Conservation (phyloP, 1,284 basidiomycete genomes). For the Dichomitus squalens region DNA sequence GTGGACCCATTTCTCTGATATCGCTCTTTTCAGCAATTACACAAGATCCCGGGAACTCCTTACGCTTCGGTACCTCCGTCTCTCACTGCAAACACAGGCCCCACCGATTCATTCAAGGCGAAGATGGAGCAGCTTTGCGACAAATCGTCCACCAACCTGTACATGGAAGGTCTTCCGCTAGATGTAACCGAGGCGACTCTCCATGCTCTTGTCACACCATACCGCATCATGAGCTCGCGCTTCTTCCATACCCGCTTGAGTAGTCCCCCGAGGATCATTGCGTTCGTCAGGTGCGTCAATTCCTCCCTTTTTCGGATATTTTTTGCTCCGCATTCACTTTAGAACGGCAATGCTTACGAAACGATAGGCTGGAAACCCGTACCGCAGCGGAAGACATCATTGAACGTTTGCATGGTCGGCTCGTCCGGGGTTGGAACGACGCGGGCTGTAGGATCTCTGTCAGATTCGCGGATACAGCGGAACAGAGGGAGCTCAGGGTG, state of each 20-base stretch:
- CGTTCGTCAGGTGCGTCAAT: conserved; percentile 63
- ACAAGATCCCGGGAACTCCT: conserved; percentile 74
- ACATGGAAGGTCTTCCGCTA: conserved; percentile 74
- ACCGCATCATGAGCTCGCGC: conserved; percentile 69
- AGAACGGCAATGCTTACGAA: not conserved
- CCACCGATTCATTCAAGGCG: conserved; percentile 61
- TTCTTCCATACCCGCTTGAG: conserved; percentile 76
- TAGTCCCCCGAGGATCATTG: conserved; percentile 73
- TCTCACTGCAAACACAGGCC: conserved; percentile 13
- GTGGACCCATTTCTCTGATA: not conserved
- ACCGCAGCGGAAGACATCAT: conserved; percentile 70
- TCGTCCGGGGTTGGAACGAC: conserved; percentile 77
- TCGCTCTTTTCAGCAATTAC: conserved; percentile 55
- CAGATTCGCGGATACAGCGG: conserved; percentile 68
- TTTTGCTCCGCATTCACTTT: not conserved
- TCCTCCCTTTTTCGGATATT: not conserved
- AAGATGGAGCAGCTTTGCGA: conserved; percentile 73
- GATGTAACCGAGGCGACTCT: conserved; percentile 59
- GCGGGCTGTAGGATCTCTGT: conserved; percentile 72
- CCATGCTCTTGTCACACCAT: conserved; percentile 57
- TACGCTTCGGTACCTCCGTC: conserved; percentile 39
- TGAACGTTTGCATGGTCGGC: conserved; percentile 70
- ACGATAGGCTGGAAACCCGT: conserved; percentile 63
- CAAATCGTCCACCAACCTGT: conserved; percentile 65
- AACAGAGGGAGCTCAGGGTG: conserved; percentile 50